phyloP scores from a whole-genome alignment of 352 stramenopile species.

The Phytophthora pluvialis region DNA sequence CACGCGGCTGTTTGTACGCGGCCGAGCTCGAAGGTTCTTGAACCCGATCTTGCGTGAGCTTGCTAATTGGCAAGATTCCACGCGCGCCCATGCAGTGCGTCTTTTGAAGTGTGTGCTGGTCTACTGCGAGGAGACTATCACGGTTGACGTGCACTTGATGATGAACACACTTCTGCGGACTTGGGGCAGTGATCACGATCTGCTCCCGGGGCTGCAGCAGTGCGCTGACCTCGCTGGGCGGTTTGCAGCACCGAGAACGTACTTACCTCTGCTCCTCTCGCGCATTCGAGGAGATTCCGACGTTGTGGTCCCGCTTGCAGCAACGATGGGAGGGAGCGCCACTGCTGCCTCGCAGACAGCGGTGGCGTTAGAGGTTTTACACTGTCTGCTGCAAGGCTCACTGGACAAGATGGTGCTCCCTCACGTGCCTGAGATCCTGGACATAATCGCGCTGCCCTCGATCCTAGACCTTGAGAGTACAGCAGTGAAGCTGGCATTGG shows the following conservation, averaged over 20 bases:
- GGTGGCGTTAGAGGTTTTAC: conserved; percentile 56
- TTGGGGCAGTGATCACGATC: conserved; percentile 47
- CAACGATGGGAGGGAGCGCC: conserved; percentile 19
- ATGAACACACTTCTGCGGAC: conserved; percentile 68
- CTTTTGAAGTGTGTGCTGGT: conserved; percentile 92
- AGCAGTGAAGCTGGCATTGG: conserved; percentile 40
- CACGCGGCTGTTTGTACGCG: conserved; percentile 91
- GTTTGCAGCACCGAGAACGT: conserved; percentile 71
- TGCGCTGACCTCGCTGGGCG: conserved; percentile 67
- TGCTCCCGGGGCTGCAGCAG: conserved; percentile 31
- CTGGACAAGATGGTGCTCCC: conserved; percentile 63
- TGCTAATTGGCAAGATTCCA: conserved; percentile 91
- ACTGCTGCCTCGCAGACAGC: conserved; percentile 33
- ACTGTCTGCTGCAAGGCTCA: conserved; percentile 58
- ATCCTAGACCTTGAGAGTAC: conserved; percentile 58
- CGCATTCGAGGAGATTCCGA: conserved; percentile 65
- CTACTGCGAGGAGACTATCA: conserved; percentile 95
- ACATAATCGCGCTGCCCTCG: conserved; percentile 42
- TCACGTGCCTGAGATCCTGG: conserved; percentile 62
- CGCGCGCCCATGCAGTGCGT: conserved; percentile 79
- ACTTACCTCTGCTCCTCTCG: conserved; percentile 67
- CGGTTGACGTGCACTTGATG: conserved; percentile 85
- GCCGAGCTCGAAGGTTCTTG: conserved; percentile 91
- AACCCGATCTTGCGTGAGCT: conserved; percentile 91
- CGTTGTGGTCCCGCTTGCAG: conserved; percentile 26